phyloP scores from a whole-genome alignment of 2,329 filamentous ascomycete species.

The Xylaria sp. region DNA sequence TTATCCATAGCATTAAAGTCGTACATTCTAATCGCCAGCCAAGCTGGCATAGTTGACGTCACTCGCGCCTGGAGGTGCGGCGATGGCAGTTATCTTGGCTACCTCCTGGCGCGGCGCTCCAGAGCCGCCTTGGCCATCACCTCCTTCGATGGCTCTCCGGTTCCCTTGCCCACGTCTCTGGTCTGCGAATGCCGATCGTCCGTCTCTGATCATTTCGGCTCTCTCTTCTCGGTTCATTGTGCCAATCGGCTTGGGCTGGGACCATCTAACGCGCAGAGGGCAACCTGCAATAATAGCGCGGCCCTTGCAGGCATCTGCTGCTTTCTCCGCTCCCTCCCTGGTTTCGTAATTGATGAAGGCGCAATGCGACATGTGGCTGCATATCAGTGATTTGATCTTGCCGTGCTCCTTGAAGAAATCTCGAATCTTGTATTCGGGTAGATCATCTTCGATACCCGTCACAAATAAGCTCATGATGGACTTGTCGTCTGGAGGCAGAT shows the following conservation, averaged over 20 bases:
- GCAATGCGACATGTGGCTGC: constrained; percentile 96
- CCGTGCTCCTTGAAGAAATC: constrained; percentile 91
- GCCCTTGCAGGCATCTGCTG: constrained; percentile 85
- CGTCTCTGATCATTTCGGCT: constrained; percentile 82
- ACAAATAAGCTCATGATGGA: constrained; percentile 95
- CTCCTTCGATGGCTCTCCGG: constrained; percentile 50
- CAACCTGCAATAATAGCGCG: constrained; percentile 91
- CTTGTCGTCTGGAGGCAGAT: constrained; percentile 81
- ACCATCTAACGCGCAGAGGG: constrained; percentile 90
- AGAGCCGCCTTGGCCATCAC: constrained; percentile 45
- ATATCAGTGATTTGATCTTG: constrained; percentile 90
- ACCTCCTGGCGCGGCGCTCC: constrained; percentile 46
- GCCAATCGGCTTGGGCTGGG: constrained; percentile 89
- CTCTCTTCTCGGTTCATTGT: constrained; percentile 90
- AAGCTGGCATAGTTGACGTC: constrained; percentile 88
- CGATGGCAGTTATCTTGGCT: constrained; percentile 62
- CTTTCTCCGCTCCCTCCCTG: constrained; percentile 84
- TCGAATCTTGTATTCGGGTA: constrained; percentile 91
- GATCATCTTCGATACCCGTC: constrained; percentile 94
- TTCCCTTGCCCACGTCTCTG: constrained; percentile 55
- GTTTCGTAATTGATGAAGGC: constrained; percentile 96
- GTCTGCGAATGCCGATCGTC: constrained; percentile 65
- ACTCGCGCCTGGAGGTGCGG: constrained; percentile 81
- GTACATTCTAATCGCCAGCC: constrained; percentile 73
- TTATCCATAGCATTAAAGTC: constrained; percentile 8